Conservation (phyloP, 371 early-diverging fungal species). For the Mucor sp. region DNA sequence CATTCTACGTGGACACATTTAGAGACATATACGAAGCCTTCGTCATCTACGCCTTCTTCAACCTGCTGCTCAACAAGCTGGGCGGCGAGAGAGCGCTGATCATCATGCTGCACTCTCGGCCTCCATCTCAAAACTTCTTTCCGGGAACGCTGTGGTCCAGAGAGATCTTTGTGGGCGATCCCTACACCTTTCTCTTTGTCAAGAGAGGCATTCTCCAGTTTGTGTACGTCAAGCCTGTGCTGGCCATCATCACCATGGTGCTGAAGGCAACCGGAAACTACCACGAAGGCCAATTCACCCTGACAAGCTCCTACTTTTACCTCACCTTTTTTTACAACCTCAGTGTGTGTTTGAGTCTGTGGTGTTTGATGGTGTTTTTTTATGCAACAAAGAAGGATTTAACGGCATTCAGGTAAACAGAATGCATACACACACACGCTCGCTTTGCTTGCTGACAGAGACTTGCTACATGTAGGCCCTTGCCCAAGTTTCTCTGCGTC, state of each 20-base stretch:
- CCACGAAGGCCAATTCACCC: conserved; percentile 79
- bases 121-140: conserved; percentile 81
- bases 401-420: conserved; percentile 69
- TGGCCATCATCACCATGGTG: conserved; percentile 80
- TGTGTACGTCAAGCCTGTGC: conserved; percentile 86
- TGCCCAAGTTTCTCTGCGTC: conserved; percentile 94
- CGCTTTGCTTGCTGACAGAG: background rate
- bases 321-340: conserved; percentile 84
- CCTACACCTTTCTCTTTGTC: conserved; percentile 84
- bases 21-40: conserved; percentile 97
- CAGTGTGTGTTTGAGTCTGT: conserved; percentile 82
- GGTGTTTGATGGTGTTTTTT: conserved; percentile 89
- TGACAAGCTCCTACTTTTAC: conserved; percentile 80
- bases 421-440: background rate
- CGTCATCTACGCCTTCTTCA: conserved; percentile 95
- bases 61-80: conserved; percentile 83
- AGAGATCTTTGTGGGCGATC: conserved; percentile 90
- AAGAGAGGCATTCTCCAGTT: conserved; percentile 94
- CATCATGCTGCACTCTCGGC: conserved; percentile 74
- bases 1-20: conserved; percentile 90
- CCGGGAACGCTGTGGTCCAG: conserved; percentile 77
- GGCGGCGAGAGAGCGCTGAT: conserved; percentile 92
- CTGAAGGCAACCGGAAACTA: conserved; percentile 76
- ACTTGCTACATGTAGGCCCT: conserved; percentile 59
- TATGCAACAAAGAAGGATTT: conserved; percentile 84